These are phyloP conservation scores for Blastobotrys parvus DNA, from an alignment of 805 yeast genomes.

Conservation along the genomic window DNA sequence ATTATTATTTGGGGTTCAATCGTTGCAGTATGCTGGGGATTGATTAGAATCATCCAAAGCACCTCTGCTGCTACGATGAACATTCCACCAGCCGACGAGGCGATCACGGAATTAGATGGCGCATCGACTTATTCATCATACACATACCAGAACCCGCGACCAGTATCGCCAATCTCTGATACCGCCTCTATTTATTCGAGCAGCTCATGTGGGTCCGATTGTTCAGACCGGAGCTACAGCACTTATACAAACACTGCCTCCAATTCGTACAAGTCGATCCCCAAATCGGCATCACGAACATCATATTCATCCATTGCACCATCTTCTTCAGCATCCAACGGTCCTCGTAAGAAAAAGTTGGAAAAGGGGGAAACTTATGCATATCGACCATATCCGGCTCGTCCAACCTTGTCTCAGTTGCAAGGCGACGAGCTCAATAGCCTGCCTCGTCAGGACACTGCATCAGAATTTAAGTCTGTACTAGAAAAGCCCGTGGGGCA, in stretches of 20 bases:
- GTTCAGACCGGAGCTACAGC: not conserved
- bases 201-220: not conserved
- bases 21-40: slow-evolving; percentile 6
- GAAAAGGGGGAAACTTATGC: not conserved
- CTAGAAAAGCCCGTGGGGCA: slow-evolving; percentile 11
- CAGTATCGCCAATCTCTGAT: not conserved
- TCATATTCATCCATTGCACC: not conserved
- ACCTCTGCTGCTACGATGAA: slow-evolving; percentile 8
- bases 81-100: slow-evolving; percentile 1
- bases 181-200: not conserved
- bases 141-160: not conserved
- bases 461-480: slow-evolving; percentile 1
- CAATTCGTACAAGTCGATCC: not conserved
- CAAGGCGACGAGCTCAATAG: not conserved
- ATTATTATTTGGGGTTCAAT: slow-evolving; percentile 11
- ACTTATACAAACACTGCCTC: not conserved
- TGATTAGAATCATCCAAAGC: slow-evolving; percentile 7
- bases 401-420: slow-evolving; percentile 1
- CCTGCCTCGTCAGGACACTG: not conserved
- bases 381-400: slow-evolving; percentile 9
- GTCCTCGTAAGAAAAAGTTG: not conserved
- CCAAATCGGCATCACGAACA: not conserved
- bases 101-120: not conserved
- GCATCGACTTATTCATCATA: not conserved
- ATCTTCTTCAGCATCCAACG: not conserved